These are phyloP conservation scores for Erodium moschatum DNA, from an alignment of 441 rosid genomes.

Conservation along the genomic window DNA sequence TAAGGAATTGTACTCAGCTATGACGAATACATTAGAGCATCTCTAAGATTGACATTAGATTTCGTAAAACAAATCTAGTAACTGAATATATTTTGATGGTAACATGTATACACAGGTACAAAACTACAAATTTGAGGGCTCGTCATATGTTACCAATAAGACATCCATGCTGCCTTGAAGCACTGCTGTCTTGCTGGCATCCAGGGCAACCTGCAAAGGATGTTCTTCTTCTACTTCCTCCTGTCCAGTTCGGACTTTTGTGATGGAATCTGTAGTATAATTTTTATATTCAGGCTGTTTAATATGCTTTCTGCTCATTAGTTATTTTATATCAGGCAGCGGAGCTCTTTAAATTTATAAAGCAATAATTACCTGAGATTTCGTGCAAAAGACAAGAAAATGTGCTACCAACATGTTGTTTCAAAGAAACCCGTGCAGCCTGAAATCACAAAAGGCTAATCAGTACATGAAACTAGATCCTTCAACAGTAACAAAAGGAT, in stretches of 20 bases:
- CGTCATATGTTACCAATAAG: constrained; percentile 47
- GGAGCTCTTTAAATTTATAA: constrained; percentile 11
- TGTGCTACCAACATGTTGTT: constrained; percentile 50
- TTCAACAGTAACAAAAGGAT: background rate
- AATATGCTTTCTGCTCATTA: background rate
- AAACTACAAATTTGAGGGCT: background rate
- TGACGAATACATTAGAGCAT: background rate
- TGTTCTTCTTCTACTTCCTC: constrained; percentile 45
- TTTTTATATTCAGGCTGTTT: background rate
- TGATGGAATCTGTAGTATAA: constrained; percentile 50
- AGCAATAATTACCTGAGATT: constrained; percentile 58
- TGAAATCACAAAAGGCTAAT: constrained; percentile 39
- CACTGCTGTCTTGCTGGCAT: constrained; percentile 60
- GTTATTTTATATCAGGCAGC: background rate
- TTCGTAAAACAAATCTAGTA: background rate
- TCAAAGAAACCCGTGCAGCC: constrained; percentile 67
- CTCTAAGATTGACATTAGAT: background rate
- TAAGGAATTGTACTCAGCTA: constrained; percentile 1
- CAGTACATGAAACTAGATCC: constrained; percentile 16
- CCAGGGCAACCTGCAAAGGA: constrained; percentile 53
- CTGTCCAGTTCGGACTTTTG: constrained; percentile 37
- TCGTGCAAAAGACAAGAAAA: constrained; percentile 63
- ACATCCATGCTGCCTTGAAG: constrained; percentile 81
- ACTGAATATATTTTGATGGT: constrained; percentile 11
- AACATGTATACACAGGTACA: background rate